phyloP scores from a whole-genome alignment of 2,329 filamentous ascomycete species.

The Talaromyces sp. region DNA sequence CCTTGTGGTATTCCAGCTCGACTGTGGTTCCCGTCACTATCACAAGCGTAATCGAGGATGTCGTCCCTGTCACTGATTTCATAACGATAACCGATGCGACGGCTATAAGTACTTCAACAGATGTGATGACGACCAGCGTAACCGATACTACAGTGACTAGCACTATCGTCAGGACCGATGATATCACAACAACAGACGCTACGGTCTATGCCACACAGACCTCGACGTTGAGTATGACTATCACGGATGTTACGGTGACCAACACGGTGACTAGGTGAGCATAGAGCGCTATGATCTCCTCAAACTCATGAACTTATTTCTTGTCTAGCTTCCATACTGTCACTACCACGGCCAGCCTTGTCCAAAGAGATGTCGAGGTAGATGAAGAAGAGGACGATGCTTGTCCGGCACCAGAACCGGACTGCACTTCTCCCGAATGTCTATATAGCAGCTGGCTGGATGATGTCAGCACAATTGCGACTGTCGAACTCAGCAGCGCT shows the following conservation, averaged over 20 bases:
- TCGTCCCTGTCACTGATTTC: not conserved
- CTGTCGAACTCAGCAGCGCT: not conserved
- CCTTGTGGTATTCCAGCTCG: too few relatives aligned
- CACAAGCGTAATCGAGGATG: too few relatives aligned
- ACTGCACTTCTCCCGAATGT: not conserved
- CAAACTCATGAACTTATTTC: too few relatives aligned
- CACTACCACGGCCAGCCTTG: too few relatives aligned
- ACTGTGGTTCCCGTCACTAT: too few relatives aligned
- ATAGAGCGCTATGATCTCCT: not conserved
- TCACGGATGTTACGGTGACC: not conserved
- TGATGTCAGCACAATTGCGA: not conserved
- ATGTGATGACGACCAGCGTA: not conserved
- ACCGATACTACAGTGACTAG: not conserved
- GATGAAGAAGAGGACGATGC: not conserved
- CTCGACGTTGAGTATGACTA: not conserved
- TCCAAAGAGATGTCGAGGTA: not conserved
- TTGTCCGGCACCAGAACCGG: not conserved
- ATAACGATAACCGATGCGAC: too few relatives aligned
- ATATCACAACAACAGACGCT: not conserved
- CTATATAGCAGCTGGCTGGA: not conserved
- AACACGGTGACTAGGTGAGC: not conserved
- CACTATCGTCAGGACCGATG: not conserved
- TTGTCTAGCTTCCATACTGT: too few relatives aligned
- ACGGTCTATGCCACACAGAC: not conserved
- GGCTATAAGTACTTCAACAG: not conserved